These are phyloP conservation scores for Neofusicoccum parvum DNA, from an alignment of 2,329 filamentous ascomycete species.

Conservation along the genomic window DNA sequence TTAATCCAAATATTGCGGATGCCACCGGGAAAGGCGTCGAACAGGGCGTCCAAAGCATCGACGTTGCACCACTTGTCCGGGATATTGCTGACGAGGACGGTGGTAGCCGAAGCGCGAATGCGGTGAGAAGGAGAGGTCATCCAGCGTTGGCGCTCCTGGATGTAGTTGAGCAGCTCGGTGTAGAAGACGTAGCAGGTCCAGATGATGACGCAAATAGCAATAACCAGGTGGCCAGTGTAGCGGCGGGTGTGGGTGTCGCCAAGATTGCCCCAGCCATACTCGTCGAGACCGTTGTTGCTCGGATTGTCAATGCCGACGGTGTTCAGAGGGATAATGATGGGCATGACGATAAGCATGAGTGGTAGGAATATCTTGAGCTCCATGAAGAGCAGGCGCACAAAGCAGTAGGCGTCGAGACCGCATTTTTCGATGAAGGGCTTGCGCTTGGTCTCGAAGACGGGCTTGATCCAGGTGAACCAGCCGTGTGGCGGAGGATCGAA, in stretches of 20 bases:
- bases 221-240: constrained; percentile 81
- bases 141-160: constrained; percentile 92
- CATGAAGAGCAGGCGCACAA: constrained; percentile 84
- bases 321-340: constrained; percentile 85
- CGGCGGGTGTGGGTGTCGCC: constrained; percentile 61
- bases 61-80: constrained; percentile 87
- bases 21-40: constrained; percentile 94
- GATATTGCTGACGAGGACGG: constrained; percentile 88
- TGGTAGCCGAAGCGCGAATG: constrained; percentile 89
- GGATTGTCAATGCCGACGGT: constrained; percentile 68
- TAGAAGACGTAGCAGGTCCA: constrained; percentile 91
- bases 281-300: constrained; percentile 64
- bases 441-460: constrained; percentile 28
- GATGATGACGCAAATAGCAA: constrained; percentile 75
- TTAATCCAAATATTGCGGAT: constrained; percentile 97
- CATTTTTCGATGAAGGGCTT: constrained; percentile 35
- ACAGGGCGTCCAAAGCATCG: constrained; percentile 78
- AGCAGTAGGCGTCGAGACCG: constrained; percentile 95
- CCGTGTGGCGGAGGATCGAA: constrained; percentile 70
- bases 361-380: constrained; percentile 91
- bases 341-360: constrained; percentile 74
- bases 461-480: constrained; percentile 56
- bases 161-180: constrained; percentile 80
- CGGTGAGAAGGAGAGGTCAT: constrained; percentile 94
- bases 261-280: constrained; percentile 88